These are phyloP conservation scores for Trichoderma lentiforme DNA, from an alignment of 2,329 filamentous ascomycete genomes.

Conservation along the genomic window DNA sequence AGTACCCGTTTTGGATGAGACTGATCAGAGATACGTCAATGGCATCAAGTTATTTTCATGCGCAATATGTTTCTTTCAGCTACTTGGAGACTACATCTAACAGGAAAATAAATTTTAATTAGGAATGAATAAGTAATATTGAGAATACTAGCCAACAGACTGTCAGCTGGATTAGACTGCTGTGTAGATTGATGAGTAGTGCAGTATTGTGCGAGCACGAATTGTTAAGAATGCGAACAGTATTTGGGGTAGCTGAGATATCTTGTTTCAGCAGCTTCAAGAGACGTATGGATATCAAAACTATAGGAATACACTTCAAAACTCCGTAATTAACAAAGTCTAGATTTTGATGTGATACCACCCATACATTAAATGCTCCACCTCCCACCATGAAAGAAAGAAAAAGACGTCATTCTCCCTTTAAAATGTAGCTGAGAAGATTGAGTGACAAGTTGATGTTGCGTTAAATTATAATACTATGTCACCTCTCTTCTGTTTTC, in stretches of 20 bases:
- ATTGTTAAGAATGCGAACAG: neutral
- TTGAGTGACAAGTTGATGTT: too few relatives aligned
- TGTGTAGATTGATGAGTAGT: neutral
- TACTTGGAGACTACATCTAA: neutral
- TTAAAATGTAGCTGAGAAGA: too few relatives aligned
- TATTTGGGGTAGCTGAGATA: neutral
- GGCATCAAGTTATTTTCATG: neutral
- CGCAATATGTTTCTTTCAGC: neutral
- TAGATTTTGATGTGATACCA: too few relatives aligned
- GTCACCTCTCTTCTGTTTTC: too few relatives aligned
- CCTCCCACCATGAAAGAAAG: too few relatives aligned
- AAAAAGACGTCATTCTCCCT: too few relatives aligned
- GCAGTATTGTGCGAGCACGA: neutral
- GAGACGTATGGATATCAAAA: neutral
- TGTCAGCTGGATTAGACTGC: neutral
- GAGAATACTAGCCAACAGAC: neutral
- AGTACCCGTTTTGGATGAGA: neutral
- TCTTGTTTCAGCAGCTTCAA: neutral
- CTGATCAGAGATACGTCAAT: neutral
- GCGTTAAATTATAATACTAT: too few relatives aligned
- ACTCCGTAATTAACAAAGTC: too few relatives aligned
- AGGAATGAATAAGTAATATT: neutral
- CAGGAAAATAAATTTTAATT: neutral
- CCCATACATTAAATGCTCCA: too few relatives aligned
- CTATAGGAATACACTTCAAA: neutral